Evolutionary conservation across 139 green algal genomes (phyloP), one percentile per base, ranked within the genome.

Genomic region (Zygnema cylindricum): DNA sequence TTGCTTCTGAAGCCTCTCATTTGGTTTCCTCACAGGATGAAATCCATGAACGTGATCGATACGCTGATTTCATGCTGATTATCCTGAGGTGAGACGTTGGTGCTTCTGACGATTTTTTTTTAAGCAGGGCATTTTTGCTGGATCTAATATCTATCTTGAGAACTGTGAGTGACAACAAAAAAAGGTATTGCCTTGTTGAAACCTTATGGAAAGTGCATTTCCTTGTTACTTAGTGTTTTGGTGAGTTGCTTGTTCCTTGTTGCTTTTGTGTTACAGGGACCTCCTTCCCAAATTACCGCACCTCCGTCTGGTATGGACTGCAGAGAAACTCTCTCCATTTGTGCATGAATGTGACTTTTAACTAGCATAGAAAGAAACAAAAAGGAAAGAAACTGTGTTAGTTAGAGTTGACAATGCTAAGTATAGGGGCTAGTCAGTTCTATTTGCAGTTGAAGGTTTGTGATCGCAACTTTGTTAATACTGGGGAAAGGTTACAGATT

Each of bases 21-120:
- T n/a, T n/a, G n/a, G n/a, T 63, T 7, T 63, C 49, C 49, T 25
- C 43, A 1, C 82, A 87, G 82, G 95, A 96, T 76, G 95, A 98
- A 91, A 93, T 97, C 1, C 95, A 98, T 84, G 95, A 98, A 87
- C 93, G 95, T 57, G 87, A 91, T 30, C 25, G 36, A 23, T 92
- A 82, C 3, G 88, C 84, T 2, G 95, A 97, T 91, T 97, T 97
- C 89, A 91, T 96, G 55, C 92, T 97, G 43, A 95, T 97, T 77
- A 87, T 91, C 35, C 77, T 91, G 1, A 39, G 77, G 77, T 84
- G 33, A 39, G 42, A 43, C n/a, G n/a, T n/a, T n/a, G n/a, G n/a
- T n/a, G n/a, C n/a, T n/a, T n/a, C n/a, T n/a, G n/a, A n/a, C n/a
- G n/a, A n/a, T n/a, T n/a, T n/a, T n/a, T n/a, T n/a, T n/a, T n/a